A percentile compares a stretch with the other conserved stretches of the same genome.
Conservation (phyloP, 192 early-diverging fungal species). For the Podila epigama region DNA sequence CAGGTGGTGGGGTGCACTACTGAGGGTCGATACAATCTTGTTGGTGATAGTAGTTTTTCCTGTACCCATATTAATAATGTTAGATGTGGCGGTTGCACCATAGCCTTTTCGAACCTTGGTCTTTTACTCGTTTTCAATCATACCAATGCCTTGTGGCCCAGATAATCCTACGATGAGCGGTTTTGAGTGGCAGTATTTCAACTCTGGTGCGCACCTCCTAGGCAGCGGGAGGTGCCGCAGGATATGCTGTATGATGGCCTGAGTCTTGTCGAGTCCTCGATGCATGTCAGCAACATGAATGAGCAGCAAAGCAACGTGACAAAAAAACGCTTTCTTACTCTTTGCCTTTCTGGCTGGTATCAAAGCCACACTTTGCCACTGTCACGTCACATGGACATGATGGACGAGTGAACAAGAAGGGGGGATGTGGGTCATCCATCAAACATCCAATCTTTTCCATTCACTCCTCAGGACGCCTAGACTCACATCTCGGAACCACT, state of each 20-base stretch:
- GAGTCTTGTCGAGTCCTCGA: conserved; percentile 25
- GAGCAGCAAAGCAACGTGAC: conserved; percentile 1
- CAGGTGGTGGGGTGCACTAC: conserved; percentile 49
- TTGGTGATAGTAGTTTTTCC: conserved; percentile 45
- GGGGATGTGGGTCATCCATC: background rate
- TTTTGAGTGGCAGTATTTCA: background rate
- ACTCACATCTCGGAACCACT: background rate
- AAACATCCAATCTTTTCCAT: too few species aligned
- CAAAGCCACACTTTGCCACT: background rate
- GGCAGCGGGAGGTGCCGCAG: conserved; percentile 18
- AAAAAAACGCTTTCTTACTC: background rate
- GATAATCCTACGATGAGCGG: conserved; percentile 38
- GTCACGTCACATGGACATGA: background rate
- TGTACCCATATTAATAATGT: background rate
- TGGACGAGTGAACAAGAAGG: background rate
- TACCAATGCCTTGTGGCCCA: conserved; percentile 48
- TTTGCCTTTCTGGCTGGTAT: background rate
- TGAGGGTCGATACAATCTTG: conserved; percentile 12
- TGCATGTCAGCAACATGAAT: conserved; percentile 9
- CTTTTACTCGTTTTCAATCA: too few species aligned
- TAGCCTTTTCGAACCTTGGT: too few species aligned
- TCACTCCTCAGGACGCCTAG: background rate
- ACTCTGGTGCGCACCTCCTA: conserved; percentile 18
- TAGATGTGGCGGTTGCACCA: background rate
- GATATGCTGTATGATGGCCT: conserved; percentile 41